Evolutionary conservation across 148 eudicot species (phyloP), one percentile per base, ranked within the genome.

Genomic region (Polygonum maritimum): DNA sequence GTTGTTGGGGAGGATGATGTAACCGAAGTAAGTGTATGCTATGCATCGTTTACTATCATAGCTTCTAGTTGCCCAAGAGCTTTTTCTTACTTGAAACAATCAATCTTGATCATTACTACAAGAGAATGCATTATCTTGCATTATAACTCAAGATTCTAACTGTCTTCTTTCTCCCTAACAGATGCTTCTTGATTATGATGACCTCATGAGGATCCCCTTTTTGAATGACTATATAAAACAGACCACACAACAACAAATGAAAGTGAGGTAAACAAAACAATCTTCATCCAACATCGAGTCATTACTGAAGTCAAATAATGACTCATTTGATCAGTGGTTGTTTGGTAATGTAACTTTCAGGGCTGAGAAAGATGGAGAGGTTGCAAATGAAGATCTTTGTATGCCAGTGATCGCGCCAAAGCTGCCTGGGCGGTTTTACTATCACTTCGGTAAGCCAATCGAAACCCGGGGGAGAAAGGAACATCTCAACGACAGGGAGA

Each of bases 1-100:
- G 92, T 76, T 78, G 81, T 95, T 74, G 99, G 99, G 77, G 96
- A 92, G 81, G 99, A 95, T 80, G 99, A 95, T 76, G 4, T 95
- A 21, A 85, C 81, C 48, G 87, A 92, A 88, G 99, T 92, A 86
- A 78, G 82, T 73, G 26, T 62, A 1, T 26, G 35, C 31, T 67
- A 44, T 39, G 7, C 7, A 39, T 44, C 10, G 6, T 22, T 26
- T 26, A 63, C 1, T 9, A 16, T 4, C 40, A 36, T 26, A 63
- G 70, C 15, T 36, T 14, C 11, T 21, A 63, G 11, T 21, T 35
- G 35, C 69, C n/a, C 26, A 63, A 15, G 8, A 26, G 15, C 70
- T 63, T 26, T 26, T 63, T 36, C 40, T 63, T 63, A 9, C 5
- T 22, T 63, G 40, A 63, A 19, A 31, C 22, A 63, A 1, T 5